A percentile compares a stretch with the other conserved stretches of the same genome.
These are phyloP conservation scores for Boletus edulis DNA, from an alignment of 768 basidiomycete species.

Conservation along the genomic window DNA sequence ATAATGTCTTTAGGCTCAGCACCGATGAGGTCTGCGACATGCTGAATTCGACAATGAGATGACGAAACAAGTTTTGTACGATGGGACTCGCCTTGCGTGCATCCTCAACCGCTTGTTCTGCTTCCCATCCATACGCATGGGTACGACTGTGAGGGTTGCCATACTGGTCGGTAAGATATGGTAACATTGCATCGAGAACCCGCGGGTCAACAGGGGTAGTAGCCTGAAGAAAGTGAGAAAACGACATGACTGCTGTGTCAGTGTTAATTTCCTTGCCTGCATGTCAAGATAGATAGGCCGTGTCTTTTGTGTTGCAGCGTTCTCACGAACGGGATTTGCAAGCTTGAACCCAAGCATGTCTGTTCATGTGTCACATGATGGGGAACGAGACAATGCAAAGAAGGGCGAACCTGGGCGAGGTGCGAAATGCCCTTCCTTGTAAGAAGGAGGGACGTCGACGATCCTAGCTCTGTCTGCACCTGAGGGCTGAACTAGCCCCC, in stretches of 20 bases:
- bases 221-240: conserved; percentile 50
- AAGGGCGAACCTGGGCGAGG: conserved; percentile 59
- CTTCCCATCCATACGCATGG: conserved; percentile 99
- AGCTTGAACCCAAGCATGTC: conserved; percentile 92
- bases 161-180: conserved; percentile 91
- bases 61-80: neutral
- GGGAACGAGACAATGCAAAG: neutral
- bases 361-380: conserved; percentile 30
- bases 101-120: conserved; percentile 90
- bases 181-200: conserved; percentile 95
- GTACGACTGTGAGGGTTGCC: conserved; percentile 98
- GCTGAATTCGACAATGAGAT: conserved; percentile 39
- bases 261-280: conserved; percentile 58
- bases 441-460: conserved; percentile 74
- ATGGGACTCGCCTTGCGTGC: conserved; percentile 67
- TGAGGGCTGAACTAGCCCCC: conserved; percentile 79
- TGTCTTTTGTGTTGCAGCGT: conserved; percentile 53
- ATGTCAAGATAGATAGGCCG: conserved; percentile 97
- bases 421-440: conserved; percentile 65
- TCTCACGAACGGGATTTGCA: conserved; percentile 59
- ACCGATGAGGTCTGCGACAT: conserved; percentile 89
- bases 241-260: neutral
- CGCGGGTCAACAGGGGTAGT: conserved; percentile 98
- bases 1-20: conserved; percentile 95
- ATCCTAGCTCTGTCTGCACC: conserved; percentile 80